Percentiles rank a stretch among this genome's conserved stretches.
Conservation (phyloP, 1,284 basidiomycete genomes). For the Leccinum variabile region DNA sequence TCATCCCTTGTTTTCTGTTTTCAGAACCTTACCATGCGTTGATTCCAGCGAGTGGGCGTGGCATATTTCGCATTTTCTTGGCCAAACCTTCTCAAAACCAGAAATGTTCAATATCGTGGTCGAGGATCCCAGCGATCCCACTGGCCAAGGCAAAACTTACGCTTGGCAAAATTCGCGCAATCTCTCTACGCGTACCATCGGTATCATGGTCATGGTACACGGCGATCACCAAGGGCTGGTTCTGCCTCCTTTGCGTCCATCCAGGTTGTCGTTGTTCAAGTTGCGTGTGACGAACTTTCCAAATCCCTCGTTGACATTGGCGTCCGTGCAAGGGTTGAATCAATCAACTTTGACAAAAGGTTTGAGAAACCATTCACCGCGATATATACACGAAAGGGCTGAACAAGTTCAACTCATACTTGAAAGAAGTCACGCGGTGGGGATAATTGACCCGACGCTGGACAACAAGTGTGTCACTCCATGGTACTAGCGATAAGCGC, state of each 20-base stretch:
- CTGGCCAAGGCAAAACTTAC: slow-evolving; percentile 68
- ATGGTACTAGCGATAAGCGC: no score
- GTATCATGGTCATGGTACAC: slow-evolving; percentile 99
- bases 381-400: no score
- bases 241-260: slow-evolving; percentile 91
- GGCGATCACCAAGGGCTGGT: slow-evolving; percentile 98
- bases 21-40: slow-evolving; percentile 43
- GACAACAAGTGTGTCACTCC: no score
- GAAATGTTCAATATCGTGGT: slow-evolving; percentile 99
- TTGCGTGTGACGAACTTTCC: slow-evolving; percentile 82
- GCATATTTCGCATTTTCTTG: slow-evolving; percentile 98
- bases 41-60: slow-evolving; percentile 94
- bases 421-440: no score
- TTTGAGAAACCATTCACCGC: no score
- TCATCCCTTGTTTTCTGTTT: no score
- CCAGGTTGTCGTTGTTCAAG: slow-evolving; percentile 83
- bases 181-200: slow-evolving; percentile 92
- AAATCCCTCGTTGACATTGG: slow-evolving; percentile 69
- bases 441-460: no score
- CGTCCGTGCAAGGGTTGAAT: slow-evolving; percentile 85
- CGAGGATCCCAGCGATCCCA: slow-evolving; percentile 83
- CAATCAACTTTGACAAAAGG: no score
- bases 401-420: no score
- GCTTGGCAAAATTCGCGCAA: slow-evolving; percentile 99
- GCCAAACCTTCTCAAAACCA: slow-evolving; percentile 95